phyloP scores from a whole-genome alignment of 2,329 filamentous ascomycete species.

The Microsporum canis region DNA sequence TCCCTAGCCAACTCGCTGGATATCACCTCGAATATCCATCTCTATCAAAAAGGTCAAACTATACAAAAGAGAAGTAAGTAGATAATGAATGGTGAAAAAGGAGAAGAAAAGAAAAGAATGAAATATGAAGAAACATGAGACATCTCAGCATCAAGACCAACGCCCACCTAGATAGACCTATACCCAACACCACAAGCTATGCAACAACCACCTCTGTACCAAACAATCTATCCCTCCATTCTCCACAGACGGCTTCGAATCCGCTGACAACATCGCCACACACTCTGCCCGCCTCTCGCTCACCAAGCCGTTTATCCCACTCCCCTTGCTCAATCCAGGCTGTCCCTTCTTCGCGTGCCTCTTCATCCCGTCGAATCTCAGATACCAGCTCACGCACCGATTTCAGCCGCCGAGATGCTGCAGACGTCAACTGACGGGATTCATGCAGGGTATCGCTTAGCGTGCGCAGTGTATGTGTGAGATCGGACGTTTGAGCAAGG shows the following conservation, averaged over 20 bases:
- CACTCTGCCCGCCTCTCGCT: conserved; percentile 69
- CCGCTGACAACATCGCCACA: conserved; percentile 83
- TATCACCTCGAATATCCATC: neutral
- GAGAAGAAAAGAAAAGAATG: neutral
- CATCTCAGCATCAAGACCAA: neutral
- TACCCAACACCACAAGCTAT: neutral
- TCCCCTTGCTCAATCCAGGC: conserved; percentile 69
- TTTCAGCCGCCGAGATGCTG: conserved; percentile 66
- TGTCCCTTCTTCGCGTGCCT: conserved; percentile 69
- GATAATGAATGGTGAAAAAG: neutral
- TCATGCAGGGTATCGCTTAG: conserved; percentile 89
- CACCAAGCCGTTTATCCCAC: conserved; percentile 66
- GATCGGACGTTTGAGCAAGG: conserved; percentile 58
- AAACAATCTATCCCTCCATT: conserved; percentile 66
- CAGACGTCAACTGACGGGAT: conserved; percentile 75
- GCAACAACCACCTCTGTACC: conserved; percentile 29
- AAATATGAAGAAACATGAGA: neutral
- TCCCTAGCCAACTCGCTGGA: neutral
- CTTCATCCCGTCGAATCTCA: conserved; percentile 73
- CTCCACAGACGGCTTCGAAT: conserved; percentile 81
- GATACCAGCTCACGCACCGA: conserved; percentile 74
- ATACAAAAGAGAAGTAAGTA: neutral
- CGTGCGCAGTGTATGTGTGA: conserved; percentile 70
- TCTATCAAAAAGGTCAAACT: neutral
- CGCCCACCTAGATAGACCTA: neutral